Evolutionary conservation across 2,329 filamentous ascomycete species (phyloP).

Genomic region (Chaetothyriales sp.): DNA sequence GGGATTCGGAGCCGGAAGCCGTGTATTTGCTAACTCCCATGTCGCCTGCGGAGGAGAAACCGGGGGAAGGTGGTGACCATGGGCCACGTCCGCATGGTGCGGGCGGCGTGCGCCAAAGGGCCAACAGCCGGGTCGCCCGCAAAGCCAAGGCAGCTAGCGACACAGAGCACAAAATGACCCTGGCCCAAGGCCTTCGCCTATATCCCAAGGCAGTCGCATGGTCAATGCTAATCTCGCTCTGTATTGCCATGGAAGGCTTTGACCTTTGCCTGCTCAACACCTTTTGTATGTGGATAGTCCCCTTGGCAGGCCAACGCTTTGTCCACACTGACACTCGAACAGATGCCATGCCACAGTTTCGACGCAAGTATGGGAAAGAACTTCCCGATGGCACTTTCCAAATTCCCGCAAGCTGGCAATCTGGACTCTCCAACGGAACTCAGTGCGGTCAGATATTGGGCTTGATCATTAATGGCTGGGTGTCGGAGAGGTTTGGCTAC

Average conservation of each 20-base stretch:
- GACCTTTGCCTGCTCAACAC: slow-evolving; percentile 71
- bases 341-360: slow-evolving; percentile 28
- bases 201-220: slow-evolving; percentile 80
- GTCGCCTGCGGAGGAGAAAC: not conserved
- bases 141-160: slow-evolving; percentile 25
- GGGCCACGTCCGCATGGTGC: not conserved
- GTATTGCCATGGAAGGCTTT: slow-evolving; percentile 85
- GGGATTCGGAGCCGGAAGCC: not conserved
- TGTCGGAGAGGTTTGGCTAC: slow-evolving; percentile 52
- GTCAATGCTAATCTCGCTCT: slow-evolving; percentile 73
- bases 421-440: slow-evolving; percentile 39
- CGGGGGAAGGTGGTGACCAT: not conserved
- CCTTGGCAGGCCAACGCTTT: no score
- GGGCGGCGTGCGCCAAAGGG: not conserved
- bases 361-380: slow-evolving; percentile 31
- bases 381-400: slow-evolving; percentile 26
- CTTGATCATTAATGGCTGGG: slow-evolving; percentile 50
- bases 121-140: slow-evolving; percentile 19
- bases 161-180: slow-evolving; percentile 8
- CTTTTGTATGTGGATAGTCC: slow-evolving; percentile 42
- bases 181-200: slow-evolving; percentile 57
- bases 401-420: slow-evolving; percentile 44
- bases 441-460: slow-evolving; percentile 51
- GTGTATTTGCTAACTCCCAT: not conserved
- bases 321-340: not conserved